Percentiles rank a stretch among this genome's conserved stretches.
Conservation (phyloP, 345 rosid genomes). For the Passiflora organensis region DNA sequence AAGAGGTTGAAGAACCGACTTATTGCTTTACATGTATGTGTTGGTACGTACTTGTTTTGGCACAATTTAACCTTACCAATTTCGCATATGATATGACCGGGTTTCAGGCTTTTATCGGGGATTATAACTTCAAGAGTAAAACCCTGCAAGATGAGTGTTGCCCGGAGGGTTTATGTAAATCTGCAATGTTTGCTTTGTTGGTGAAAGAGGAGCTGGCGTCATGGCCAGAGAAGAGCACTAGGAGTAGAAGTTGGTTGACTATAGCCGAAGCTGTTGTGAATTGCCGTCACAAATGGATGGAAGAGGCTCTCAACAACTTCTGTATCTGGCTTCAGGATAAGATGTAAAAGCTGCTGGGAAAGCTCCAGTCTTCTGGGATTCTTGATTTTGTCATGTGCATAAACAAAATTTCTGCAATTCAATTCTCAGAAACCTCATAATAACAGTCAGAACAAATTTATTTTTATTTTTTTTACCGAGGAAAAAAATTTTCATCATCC, state of each 20-base stretch:
- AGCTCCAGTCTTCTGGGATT: conserved; percentile 11
- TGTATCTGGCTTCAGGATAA: conserved; percentile 50
- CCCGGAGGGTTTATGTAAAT: conserved; percentile 86
- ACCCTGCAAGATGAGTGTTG: conserved; percentile 81
- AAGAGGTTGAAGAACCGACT: too few species aligned
- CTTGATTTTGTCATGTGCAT: conserved; percentile 24
- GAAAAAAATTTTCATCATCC: too few species aligned
- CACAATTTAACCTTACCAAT: not conserved
- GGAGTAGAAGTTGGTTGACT: conserved; percentile 68
- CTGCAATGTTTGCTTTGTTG: conserved; percentile 72
- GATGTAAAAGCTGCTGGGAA: conserved; percentile 24
- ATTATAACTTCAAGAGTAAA: conserved; percentile 76
- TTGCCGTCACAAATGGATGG: conserved; percentile 93
- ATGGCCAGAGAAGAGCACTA: conserved; percentile 76
- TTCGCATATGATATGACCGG: not conserved
- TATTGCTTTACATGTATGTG: too few species aligned
- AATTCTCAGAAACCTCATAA: not conserved
- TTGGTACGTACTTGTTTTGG: too few species aligned
- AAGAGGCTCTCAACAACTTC: conserved; percentile 61
- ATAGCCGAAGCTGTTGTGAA: conserved; percentile 52
- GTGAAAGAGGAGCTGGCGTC: conserved; percentile 70
- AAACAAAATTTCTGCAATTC: conserved; percentile 6
- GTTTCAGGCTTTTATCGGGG: conserved; percentile 62
- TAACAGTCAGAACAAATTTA: not conserved
- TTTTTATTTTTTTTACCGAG: too few species aligned